Conservation (phyloP, 1,139 yeast genomes). For the Pichia sp. region DNA sequence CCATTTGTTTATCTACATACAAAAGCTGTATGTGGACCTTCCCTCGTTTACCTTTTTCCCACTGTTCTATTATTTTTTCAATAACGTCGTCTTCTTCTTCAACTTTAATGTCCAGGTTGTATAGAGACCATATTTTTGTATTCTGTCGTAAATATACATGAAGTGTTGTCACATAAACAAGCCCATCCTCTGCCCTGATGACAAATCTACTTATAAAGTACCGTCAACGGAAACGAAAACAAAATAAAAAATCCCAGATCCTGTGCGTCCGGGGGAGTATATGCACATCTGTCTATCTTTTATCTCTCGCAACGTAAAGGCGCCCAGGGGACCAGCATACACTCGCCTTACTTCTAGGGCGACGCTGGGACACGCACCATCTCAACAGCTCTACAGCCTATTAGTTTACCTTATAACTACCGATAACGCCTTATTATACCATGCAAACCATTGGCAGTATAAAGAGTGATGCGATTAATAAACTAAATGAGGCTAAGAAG, state of each 20-base stretch:
- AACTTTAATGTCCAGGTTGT: not conserved
- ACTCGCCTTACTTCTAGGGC: too few species aligned
- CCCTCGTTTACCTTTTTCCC: not conserved
- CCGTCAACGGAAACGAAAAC: not conserved
- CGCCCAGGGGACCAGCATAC: too few species aligned
- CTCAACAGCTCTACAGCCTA: too few species aligned
- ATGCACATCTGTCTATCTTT: not conserved
- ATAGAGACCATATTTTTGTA: not conserved
- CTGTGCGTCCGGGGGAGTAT: not conserved
- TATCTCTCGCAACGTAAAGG: not conserved
- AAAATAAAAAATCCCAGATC: not conserved
- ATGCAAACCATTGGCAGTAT: not conserved
- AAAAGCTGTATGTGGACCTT: not conserved
- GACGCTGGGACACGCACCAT: too few species aligned
- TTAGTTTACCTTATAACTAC: too few species aligned
- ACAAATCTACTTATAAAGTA: not conserved
- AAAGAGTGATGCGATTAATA: conserved; percentile 14
- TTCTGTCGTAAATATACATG: not conserved
- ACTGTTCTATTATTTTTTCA: conserved; percentile 1
- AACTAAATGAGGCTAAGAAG: conserved; percentile 34
- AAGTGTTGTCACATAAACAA: not conserved
- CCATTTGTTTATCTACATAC: not conserved
- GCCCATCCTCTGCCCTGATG: not conserved
- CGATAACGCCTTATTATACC: not conserved
- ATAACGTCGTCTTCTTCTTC: not conserved